Evolutionary conservation across 192 early-diverging fungal genomes (phyloP).

Genomic region (Podila minutissima): DNA sequence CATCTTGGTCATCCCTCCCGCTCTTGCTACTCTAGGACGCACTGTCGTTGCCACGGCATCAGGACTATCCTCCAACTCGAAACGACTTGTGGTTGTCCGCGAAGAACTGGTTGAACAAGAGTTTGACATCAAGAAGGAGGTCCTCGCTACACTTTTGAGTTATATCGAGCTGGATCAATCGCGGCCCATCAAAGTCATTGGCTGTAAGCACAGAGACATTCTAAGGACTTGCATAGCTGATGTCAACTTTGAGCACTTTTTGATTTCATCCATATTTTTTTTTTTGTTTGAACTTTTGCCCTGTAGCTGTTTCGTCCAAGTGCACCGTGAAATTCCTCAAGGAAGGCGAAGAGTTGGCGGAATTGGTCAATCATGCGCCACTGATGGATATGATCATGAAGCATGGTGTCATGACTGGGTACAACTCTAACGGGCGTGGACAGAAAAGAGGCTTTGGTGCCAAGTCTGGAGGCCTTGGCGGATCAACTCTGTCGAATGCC

Average conservation of each 20-base stretch:
- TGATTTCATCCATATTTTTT: neutral
- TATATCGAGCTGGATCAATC: slow-evolving; percentile 43
- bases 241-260: neutral
- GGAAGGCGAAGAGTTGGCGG: slow-evolving; percentile 12
- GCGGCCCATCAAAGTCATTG: slow-evolving; percentile 34
- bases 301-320: slow-evolving; percentile 25
- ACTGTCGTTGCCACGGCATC: neutral
- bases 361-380: slow-evolving; percentile 12
- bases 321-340: slow-evolving; percentile 45
- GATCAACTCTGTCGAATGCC: slow-evolving; percentile 35
- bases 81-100: slow-evolving; percentile 28
- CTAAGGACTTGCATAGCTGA: no score
- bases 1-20: slow-evolving; percentile 31
- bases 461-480: slow-evolving; percentile 17
- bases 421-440: slow-evolving; percentile 1
- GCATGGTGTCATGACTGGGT: slow-evolving; percentile 36
- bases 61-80: neutral
- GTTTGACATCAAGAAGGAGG: slow-evolving; percentile 50
- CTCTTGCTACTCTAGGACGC: neutral
- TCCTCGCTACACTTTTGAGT: slow-evolving; percentile 39
- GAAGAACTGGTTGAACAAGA: slow-evolving; percentile 34
- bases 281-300: neutral
- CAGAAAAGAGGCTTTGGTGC: slow-evolving; percentile 9
- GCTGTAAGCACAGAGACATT: slow-evolving; percentile 2
- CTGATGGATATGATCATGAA: slow-evolving; percentile 30